Percentiles rank a stretch among this genome's conserved stretches.
These are phyloP conservation scores for Hypoxylon sp. DNA, from an alignment of 2,329 filamentous ascomycete genomes.

Conservation along the genomic window DNA sequence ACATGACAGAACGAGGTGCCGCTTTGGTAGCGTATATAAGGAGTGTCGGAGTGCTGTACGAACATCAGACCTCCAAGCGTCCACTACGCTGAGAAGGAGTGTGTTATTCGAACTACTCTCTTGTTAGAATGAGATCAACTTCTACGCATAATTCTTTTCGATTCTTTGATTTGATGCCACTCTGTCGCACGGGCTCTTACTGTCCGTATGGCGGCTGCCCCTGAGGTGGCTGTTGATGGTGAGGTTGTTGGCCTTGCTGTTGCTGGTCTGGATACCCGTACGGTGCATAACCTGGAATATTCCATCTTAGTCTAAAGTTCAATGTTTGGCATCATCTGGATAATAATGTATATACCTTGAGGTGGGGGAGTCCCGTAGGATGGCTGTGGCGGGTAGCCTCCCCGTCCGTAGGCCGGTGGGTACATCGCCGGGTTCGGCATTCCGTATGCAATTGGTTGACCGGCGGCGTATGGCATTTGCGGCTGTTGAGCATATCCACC, in stretches of 20 bases:
- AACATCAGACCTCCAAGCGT: conserved; percentile 20
- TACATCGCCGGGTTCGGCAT: conserved; percentile 56
- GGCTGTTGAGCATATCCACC: conserved; percentile 51
- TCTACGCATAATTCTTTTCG: conserved; percentile 14
- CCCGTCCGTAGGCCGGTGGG: conserved; percentile 58
- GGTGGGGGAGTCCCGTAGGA: conserved; percentile 59
- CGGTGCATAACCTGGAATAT: conserved; percentile 46
- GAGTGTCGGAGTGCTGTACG: conserved; percentile 18
- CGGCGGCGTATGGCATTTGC: conserved; percentile 55
- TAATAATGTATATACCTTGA: conserved; percentile 55
- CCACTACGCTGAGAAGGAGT: conserved; percentile 12
- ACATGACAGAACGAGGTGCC: conserved; percentile 25
- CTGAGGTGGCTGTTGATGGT: conserved; percentile 54
- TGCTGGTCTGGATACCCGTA: conserved; percentile 63
- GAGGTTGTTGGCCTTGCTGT: conserved; percentile 55
- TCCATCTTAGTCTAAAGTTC: not conserved
- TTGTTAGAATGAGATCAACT: conserved; percentile 14
- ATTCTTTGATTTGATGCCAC: conserved; percentile 7
- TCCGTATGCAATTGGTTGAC: conserved; percentile 55
- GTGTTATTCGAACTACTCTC: conserved; percentile 4
- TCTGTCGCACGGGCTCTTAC: conserved; percentile 8
- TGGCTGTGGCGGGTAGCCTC: conserved; percentile 55
- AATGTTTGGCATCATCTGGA: conserved; percentile 20
- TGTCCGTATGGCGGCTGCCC: conserved; percentile 58
- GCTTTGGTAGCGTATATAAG: conserved; percentile 23